Evolutionary conservation across 2,329 filamentous ascomycete genomes (phyloP).

Genomic region (Aspergillus transmontanensis): DNA sequence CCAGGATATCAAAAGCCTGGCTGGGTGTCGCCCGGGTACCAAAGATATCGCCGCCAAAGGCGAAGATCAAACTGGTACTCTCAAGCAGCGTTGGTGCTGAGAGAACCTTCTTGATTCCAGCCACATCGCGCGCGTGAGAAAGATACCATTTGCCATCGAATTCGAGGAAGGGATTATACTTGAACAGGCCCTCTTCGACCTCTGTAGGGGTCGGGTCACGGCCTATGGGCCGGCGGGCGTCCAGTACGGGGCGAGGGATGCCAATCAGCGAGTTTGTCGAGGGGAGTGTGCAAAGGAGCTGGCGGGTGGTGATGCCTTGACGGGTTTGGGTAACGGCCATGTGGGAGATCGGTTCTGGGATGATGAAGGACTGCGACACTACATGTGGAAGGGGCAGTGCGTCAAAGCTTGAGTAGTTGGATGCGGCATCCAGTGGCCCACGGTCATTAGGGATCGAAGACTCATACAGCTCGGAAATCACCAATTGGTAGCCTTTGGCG

Average conservation of each 20-base stretch:
- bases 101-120: constrained; percentile 73
- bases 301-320: constrained; percentile 85
- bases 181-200: constrained; percentile 77
- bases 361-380: constrained; percentile 76
- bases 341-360: constrained; percentile 75
- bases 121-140: constrained; percentile 78
- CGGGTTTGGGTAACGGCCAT: constrained; percentile 85
- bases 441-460: constrained; percentile 81
- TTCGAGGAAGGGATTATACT: constrained; percentile 75
- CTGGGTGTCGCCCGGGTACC: constrained; percentile 85
- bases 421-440: constrained; percentile 69
- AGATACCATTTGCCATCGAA: constrained; percentile 80
- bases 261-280: constrained; percentile 73
- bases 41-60: constrained; percentile 83
- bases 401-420: constrained; percentile 77
- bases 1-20: constrained; percentile 86
- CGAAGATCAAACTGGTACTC: constrained; percentile 87
- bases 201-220: constrained; percentile 81
- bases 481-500: constrained; percentile 82
- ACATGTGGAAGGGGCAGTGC: constrained; percentile 70
- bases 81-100: constrained; percentile 80
- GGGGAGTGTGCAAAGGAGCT: constrained; percentile 78
- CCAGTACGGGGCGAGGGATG: constrained; percentile 76
- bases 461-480: constrained; percentile 88
- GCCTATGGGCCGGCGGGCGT: constrained; percentile 82